Percentiles rank a stretch among this genome's conserved stretches.
These are phyloP conservation scores for Botrytis cinerea DNA, from an alignment of 2,329 filamentous ascomycete genomes.

Conservation along the genomic window DNA sequence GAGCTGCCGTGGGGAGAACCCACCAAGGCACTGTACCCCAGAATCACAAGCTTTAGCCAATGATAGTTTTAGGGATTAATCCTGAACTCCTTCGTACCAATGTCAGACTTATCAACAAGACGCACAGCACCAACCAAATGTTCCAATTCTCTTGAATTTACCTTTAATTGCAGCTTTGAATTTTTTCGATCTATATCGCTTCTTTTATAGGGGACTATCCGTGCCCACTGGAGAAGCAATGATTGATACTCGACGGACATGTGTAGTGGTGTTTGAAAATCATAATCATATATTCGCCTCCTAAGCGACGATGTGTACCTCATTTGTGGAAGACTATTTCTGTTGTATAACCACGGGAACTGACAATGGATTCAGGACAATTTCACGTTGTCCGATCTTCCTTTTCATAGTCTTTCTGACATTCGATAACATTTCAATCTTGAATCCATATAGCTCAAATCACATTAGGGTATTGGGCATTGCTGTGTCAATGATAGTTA, in stretches of 20 bases:
- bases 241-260: background rate
- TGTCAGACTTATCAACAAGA: background rate
- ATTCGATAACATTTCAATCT: background rate
- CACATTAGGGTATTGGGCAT: background rate
- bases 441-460: background rate
- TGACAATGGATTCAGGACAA: background rate
- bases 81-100: background rate
- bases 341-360: background rate
- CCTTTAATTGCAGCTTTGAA: background rate
- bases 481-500: background rate
- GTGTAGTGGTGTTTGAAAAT: background rate
- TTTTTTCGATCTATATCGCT: background rate
- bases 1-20: background rate
- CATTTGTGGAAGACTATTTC: background rate
- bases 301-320: background rate
- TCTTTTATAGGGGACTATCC: background rate
- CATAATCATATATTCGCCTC: background rate
- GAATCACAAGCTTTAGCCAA: background rate
- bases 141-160: background rate
- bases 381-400: background rate
- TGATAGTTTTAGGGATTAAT: background rate
- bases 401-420: background rate
- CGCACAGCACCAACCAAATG: background rate
- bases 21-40: background rate
- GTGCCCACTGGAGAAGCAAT: background rate